Base-by-base conservation (phyloP, 306 rosid genomes). In the Dalbergia cochinchinensis region DNA sequence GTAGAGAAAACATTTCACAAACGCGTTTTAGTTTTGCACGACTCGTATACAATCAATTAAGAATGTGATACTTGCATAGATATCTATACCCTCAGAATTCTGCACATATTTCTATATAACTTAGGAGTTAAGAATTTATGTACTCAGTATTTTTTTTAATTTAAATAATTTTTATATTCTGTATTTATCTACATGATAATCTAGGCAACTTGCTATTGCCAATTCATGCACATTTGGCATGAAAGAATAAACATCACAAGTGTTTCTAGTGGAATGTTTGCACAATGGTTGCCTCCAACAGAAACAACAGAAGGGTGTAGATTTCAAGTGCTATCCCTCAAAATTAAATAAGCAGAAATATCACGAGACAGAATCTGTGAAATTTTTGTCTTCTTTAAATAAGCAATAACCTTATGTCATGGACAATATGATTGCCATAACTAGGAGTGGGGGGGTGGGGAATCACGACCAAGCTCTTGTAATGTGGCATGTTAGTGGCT, bases 401-500 rank as follows among this genome's bases (percentile, higher is more conserved):
- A 67, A 55, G 34, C 2, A 18, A 19, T 22, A 54, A 54, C 47
- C 18, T 42, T 47, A 50, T 15, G n/a, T 6, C 64, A 42, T 15
- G 31, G 34, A 35, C 60, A 33, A 68, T 0, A 22, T 20, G 31
- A 60, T 58, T 20, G 68, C 13, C 37, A 54, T 16, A 62, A 45
- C 6, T 7, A 71, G 72, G 11, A 41, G 35, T 50, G 58, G 20
- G 48, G 20, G 48, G 39, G 59, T 13, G 64, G 41, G 64, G 45
- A 78, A 62, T 60, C 13, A 59, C 20, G 20, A 64, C 15, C 53
- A 79, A 71, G 68, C 31, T 61, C 44, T 62, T n/a, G 37, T 20
- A 65, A 12, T 20, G 15, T 82, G 79, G 34, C 80, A 80, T 71
- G 78, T 80, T 41, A 53, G 3, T 44, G 71, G 12, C 26, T 62